Evolutionary conservation across 495 filamentous ascomycete genomes (phyloP).

Genomic region (Bathelium albidoporum): DNA sequence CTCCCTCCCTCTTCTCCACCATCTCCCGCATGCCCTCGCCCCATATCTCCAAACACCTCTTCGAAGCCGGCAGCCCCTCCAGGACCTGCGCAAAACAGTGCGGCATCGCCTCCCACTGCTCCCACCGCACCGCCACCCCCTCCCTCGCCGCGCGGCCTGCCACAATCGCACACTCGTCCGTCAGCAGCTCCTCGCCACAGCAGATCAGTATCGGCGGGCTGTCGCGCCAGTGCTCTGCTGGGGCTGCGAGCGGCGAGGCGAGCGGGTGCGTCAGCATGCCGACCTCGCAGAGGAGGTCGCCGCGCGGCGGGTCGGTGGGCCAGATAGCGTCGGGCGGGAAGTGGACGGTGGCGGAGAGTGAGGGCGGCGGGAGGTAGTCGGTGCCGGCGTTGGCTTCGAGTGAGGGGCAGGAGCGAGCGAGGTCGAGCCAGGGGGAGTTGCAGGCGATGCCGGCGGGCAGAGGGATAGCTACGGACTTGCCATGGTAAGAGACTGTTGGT

Average conservation of each 20-base stretch:
- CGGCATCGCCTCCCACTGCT: conserved; percentile 81
- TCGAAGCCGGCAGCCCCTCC: conserved; percentile 35
- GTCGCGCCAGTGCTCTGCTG: conserved; percentile 50
- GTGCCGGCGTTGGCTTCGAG: conserved; percentile 48
- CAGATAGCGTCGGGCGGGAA: conserved; percentile 53
- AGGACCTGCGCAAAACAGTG: conserved; percentile 70
- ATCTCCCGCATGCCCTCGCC: conserved; percentile 45
- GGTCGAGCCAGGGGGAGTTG: conserved; percentile 67
- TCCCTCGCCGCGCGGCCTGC: conserved; percentile 49
- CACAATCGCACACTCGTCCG: conserved; percentile 58
- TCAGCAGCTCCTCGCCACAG: conserved; percentile 69
- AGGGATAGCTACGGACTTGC: conserved; percentile 45
- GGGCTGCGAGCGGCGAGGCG: conserved; percentile 53
- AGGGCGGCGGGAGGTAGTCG: conserved; percentile 60
- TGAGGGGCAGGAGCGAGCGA: conserved; percentile 65
- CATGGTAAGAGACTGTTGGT: conserved; percentile 53
- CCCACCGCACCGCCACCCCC: conserved; percentile 55
- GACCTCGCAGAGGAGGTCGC: conserved; percentile 58
- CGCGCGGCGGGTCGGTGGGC: conserved; percentile 61
- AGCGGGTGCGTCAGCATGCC: conserved; percentile 60
- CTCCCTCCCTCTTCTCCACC: conserved; percentile 31
- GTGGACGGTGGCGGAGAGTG: conserved; percentile 21
- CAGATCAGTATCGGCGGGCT: conserved; percentile 61
- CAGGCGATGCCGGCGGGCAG: conserved; percentile 60
- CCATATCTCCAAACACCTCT: conserved; percentile 46